Percentiles rank a stretch among this genome's conserved stretches.
These are phyloP conservation scores for Apostasia ramifera DNA, from an alignment of 106 monocot species.

Conservation along the genomic window DNA sequence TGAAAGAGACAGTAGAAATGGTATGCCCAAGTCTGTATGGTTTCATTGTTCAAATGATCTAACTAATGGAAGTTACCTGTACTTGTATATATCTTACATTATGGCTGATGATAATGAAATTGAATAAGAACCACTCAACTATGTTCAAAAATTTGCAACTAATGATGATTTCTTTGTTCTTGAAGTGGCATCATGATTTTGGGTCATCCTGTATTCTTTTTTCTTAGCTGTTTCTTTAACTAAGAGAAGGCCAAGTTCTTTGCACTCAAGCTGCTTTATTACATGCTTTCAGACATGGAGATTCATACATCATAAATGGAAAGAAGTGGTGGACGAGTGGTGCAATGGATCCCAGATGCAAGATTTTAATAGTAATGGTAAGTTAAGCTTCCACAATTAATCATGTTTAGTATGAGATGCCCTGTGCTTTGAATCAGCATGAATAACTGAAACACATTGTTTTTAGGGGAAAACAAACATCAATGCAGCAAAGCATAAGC, in stretches of 20 bases:
- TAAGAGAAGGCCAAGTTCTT: too few species aligned
- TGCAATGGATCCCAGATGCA: slow-evolving; percentile 98
- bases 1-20: too few species aligned
- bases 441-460: too few species aligned
- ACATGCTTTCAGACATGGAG: slow-evolving; percentile 40
- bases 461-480: slow-evolving; percentile 91
- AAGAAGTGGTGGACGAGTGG: slow-evolving; percentile 99
- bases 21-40: too few species aligned
- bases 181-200: neutral
- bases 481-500: slow-evolving; percentile 72
- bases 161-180: neutral
- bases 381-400: neutral
- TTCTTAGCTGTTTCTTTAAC: neutral
- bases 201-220: neutral
- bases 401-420: neutral
- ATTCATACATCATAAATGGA: slow-evolving; percentile 86
- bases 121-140: too few species aligned
- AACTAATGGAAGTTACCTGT: too few species aligned
- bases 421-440: too few species aligned
- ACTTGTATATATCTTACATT: too few species aligned
- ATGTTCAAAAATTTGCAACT: neutral
- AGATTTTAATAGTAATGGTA: slow-evolving; percentile 90
- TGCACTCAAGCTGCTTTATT: neutral
- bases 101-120: too few species aligned
- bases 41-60: too few species aligned